phyloP scores from a whole-genome alignment of 805 yeast genomes.

The Pichia sporocuriosa region DNA sequence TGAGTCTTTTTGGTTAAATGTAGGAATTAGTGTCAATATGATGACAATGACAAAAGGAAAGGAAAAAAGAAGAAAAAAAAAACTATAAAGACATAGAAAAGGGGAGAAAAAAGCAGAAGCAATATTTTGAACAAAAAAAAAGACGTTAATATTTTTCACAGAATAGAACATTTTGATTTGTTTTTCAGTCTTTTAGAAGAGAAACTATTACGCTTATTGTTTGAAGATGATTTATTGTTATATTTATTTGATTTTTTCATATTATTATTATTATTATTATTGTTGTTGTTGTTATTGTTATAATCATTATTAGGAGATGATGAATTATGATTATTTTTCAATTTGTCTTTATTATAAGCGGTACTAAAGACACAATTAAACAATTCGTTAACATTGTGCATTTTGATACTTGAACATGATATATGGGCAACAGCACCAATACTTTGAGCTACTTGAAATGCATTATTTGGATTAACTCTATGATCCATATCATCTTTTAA shows the following conservation, averaged over 20 bases:
- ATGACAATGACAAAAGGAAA: too few species aligned
- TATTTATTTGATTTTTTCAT: too few species aligned
- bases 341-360: slow-evolving; percentile 19
- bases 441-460: slow-evolving; percentile 28
- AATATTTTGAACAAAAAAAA: not conserved
- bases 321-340: slow-evolving; percentile 6
- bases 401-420: slow-evolving; percentile 72
- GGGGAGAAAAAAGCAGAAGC: not conserved
- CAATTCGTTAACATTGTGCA: slow-evolving; percentile 58
- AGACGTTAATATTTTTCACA: not conserved
- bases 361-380: slow-evolving; percentile 47
- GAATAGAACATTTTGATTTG: slow-evolving; percentile 6
- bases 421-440: slow-evolving; percentile 67
- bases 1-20: too few species aligned
- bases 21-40: too few species aligned
- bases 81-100: not conserved
- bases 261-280: too few species aligned
- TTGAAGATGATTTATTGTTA: not conserved
- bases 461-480: slow-evolving; percentile 21
- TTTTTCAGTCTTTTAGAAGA: slow-evolving; percentile 2
- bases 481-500: slow-evolving; percentile 64
- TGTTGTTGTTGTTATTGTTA: too few species aligned
- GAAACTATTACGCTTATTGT: slow-evolving; percentile 2
- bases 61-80: not conserved
- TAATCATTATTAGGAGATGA: too few species aligned